Evolutionary conservation across 2,329 filamentous ascomycete genomes (phyloP).

Genomic region (Fulvia fulva): DNA sequence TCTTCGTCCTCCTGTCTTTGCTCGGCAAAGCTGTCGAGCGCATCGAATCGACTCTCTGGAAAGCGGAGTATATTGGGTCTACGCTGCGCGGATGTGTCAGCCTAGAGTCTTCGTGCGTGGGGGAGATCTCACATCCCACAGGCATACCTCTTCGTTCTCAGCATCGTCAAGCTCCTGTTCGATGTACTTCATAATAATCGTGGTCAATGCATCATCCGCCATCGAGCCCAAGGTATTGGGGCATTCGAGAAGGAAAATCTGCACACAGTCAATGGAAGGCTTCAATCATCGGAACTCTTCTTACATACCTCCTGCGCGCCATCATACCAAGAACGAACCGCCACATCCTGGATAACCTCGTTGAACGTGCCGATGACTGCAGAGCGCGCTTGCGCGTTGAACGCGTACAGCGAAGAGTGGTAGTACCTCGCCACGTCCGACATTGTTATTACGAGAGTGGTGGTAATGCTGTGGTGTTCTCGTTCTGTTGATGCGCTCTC

Average conservation of each 20-base stretch:
- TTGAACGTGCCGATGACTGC: slow-evolving; percentile 23
- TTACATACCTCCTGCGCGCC: slow-evolving; percentile 13
- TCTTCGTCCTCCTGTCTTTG: slow-evolving; percentile 3
- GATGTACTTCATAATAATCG: slow-evolving; percentile 17
- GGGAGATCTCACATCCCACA: not conserved
- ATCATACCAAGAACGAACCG: slow-evolving; percentile 21
- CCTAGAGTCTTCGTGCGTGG: not conserved
- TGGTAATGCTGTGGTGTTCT: too few relatives aligned
- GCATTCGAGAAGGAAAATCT: slow-evolving; percentile 22
- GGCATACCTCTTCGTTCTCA: slow-evolving; percentile 13
- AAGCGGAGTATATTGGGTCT: slow-evolving; percentile 20
- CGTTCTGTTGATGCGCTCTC: too few relatives aligned
- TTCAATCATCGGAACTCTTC: not conserved
- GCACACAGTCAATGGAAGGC: not conserved
- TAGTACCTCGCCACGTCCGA: slow-evolving; percentile 22
- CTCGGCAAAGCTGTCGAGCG: slow-evolving; percentile 12
- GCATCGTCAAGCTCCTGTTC: slow-evolving; percentile 17
- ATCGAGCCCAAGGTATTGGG: slow-evolving; percentile 10
- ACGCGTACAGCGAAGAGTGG: slow-evolving; percentile 28
- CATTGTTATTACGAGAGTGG: slow-evolving; percentile 17
- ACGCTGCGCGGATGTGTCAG: slow-evolving; percentile 7
- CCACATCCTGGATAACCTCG: slow-evolving; percentile 15
- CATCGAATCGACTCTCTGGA: slow-evolving; percentile 20
- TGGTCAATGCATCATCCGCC: slow-evolving; percentile 19
- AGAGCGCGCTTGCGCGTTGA: slow-evolving; percentile 18